Evolutionary conservation across 495 filamentous ascomycete species (phyloP).

Genomic region (Penicillium bialowiezense): DNA sequence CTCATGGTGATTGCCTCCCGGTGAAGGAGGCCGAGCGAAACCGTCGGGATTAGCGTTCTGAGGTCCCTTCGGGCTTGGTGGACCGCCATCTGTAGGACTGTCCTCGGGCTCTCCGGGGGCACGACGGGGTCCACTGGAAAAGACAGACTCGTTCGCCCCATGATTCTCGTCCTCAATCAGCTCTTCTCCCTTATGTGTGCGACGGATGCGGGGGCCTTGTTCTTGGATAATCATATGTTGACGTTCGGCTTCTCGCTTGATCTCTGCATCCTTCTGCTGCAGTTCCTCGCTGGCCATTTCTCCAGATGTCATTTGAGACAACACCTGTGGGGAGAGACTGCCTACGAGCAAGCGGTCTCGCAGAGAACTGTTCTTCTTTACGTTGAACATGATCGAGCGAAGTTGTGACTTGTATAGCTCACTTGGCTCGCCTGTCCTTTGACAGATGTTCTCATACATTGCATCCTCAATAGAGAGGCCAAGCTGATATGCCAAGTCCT

Average conservation of each 20-base stretch:
- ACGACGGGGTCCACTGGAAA: slow-evolving; percentile 42
- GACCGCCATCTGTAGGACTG: slow-evolving; percentile 35
- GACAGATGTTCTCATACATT: slow-evolving; percentile 56
- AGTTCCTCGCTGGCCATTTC: slow-evolving; percentile 90
- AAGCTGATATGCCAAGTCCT: slow-evolving; percentile 52
- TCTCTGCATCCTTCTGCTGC: slow-evolving; percentile 71
- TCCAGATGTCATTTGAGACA: slow-evolving; percentile 80
- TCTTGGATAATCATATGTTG: slow-evolving; percentile 83
- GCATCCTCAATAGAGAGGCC: slow-evolving; percentile 74
- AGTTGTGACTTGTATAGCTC: slow-evolving; percentile 56
- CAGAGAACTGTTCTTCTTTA: slow-evolving; percentile 81
- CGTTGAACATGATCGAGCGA: slow-evolving; percentile 70
- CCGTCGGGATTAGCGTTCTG: slow-evolving; percentile 24
- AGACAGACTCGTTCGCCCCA: slow-evolving; percentile 47
- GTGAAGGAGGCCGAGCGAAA: slow-evolving; percentile 28
- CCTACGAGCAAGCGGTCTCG: slow-evolving; percentile 70
- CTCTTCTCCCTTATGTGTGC: slow-evolving; percentile 95
- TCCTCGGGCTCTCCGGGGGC: slow-evolving; percentile 36
- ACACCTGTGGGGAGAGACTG: slow-evolving; percentile 62
- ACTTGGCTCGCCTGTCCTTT: slow-evolving; percentile 46
- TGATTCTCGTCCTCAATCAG: slow-evolving; percentile 67
- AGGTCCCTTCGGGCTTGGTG: slow-evolving; percentile 26
- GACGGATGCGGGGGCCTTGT: slow-evolving; percentile 76
- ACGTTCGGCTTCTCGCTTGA: slow-evolving; percentile 77
- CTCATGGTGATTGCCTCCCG: slow-evolving; percentile 37